Base-by-base conservation (phyloP, 2,329 filamentous ascomycete genomes). In the Diaporthe destruens region DNA sequence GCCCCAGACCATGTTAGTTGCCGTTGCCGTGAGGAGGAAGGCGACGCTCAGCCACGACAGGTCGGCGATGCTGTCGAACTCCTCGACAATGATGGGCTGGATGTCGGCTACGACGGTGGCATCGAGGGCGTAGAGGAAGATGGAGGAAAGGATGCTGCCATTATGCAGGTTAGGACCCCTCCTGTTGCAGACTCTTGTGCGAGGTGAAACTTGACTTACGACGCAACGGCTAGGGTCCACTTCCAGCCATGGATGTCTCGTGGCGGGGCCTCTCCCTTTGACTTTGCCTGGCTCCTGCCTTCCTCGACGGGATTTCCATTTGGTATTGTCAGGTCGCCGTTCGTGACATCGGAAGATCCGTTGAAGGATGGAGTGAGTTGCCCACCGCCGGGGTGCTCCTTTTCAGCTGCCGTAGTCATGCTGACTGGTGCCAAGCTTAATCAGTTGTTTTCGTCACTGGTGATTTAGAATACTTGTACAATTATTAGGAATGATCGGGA, bases 91-190 rank as follows among this genome's bases (percentile, higher is more conserved):
- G 29, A 32, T 14, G 53, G 53, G 29, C 16, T 56, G 29, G 12
- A 56, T 32, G 53, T 34, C 53, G 3, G 53, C 53, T 18, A 56
- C 29, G 29, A 56, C 34, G 18, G 29, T 56, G 29, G 29, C 53
- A 18, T 56, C 53, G 53, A 56, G 53, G 6, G 53, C 29, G 25
- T 56, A 56, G 16, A 56, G 53, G 29, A 56, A 56, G 16, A 56
- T 56, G 29, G 53, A 36, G 53, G 20, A 56, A 0, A 32, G 29
- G 16, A 56, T 32, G 34, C 34, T 36, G 34, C 3, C 34, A 12
- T 36, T 8, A 6, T 36, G 9, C 1, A 1, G 12, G 34, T 36
- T 36, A 36, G 34, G 34, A 36, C 12, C 34, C 34, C 34, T 36
- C 12, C 9, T 11, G 34, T 1, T 11, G 12, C 34, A 36, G 9